Evolutionary conservation across 352 stramenopile genomes (phyloP).

Genomic region (Phytophthora agathidicida): DNA sequence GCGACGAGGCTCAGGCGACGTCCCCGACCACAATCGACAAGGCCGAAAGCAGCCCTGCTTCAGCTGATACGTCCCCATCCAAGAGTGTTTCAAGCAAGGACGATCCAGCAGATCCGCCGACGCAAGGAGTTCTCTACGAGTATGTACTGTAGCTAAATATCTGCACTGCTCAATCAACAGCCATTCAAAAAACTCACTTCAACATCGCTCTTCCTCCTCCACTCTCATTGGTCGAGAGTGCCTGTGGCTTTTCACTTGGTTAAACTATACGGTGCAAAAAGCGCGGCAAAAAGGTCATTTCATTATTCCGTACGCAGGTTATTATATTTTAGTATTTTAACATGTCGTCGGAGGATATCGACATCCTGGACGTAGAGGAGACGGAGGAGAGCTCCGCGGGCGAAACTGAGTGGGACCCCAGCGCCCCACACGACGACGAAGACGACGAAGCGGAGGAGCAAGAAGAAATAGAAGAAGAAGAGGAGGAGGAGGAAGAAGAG

Average conservation of each 20-base stretch:
- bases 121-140: constrained; percentile 62
- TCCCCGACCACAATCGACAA: constrained; percentile 31
- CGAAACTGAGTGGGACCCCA: constrained; percentile 49
- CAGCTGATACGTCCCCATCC: constrained; percentile 12
- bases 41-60: constrained; percentile 7
- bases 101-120: constrained; percentile 15
- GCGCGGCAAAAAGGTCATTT: constrained; percentile 25
- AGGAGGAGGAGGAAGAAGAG: constrained; percentile 22
- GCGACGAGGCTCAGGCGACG: background rate
- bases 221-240: constrained; percentile 15
- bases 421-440: constrained; percentile 6
- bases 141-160: constrained; percentile 56
- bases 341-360: constrained; percentile 19
- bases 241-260: constrained; percentile 3
- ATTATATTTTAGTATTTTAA: no score
- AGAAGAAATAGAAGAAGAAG: constrained; percentile 26
- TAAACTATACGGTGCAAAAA: constrained; percentile 13
- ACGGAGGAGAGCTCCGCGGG: constrained; percentile 19
- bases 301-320: constrained; percentile 21
- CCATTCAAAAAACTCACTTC: constrained; percentile 20
- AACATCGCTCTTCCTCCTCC: constrained; percentile 4
- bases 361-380: constrained; percentile 16
- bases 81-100: constrained; percentile 25
- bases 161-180: constrained; percentile 7
- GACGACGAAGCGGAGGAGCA: constrained; percentile 28